Conservation (phyloP, 1,284 basidiomycete species). For the Moesziomyces aphidis region DNA sequence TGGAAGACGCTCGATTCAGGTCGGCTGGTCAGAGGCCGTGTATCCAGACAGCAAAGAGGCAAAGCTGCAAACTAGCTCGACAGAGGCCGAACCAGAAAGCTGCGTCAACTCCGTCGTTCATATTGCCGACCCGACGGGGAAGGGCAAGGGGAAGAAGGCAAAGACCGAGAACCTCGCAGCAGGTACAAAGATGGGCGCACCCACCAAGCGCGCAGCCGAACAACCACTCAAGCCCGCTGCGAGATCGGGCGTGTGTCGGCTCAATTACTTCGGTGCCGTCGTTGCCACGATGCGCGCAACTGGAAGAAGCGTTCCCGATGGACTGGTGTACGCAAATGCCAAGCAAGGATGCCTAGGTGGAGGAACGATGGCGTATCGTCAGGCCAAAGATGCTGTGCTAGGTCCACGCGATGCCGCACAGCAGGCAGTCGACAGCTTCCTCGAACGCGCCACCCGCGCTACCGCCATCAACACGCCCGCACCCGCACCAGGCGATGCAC, state of each 20-base stretch:
- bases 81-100: conserved; percentile 11
- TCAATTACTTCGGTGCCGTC: conserved; percentile 19
- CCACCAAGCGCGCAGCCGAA: conserved; percentile 11
- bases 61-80: conserved; percentile 8
- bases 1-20: neutral
- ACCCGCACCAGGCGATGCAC: no score
- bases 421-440: conserved; percentile 9
- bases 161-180: conserved; percentile 29
- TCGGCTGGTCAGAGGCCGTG: conserved; percentile 9
- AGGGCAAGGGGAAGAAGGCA: neutral
- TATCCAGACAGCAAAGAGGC: conserved; percentile 25
- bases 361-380: conserved; percentile 13
- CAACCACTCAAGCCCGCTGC: conserved; percentile 25
- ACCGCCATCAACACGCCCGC: conserved; percentile 16
- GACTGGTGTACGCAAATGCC: conserved; percentile 17
- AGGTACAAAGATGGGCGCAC: conserved; percentile 37
- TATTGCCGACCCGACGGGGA: neutral
- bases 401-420: conserved; percentile 13
- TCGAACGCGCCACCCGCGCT: conserved; percentile 9
- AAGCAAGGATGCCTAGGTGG: conserved; percentile 16
- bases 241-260: conserved; percentile 24
- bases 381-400: conserved; percentile 19
- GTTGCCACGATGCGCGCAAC: neutral
- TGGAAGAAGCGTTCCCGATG: neutral
- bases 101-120: conserved; percentile 29